These are phyloP conservation scores for Ogataea wickerhamii DNA, from an alignment of 805 yeast genomes.

Conservation along the genomic window DNA sequence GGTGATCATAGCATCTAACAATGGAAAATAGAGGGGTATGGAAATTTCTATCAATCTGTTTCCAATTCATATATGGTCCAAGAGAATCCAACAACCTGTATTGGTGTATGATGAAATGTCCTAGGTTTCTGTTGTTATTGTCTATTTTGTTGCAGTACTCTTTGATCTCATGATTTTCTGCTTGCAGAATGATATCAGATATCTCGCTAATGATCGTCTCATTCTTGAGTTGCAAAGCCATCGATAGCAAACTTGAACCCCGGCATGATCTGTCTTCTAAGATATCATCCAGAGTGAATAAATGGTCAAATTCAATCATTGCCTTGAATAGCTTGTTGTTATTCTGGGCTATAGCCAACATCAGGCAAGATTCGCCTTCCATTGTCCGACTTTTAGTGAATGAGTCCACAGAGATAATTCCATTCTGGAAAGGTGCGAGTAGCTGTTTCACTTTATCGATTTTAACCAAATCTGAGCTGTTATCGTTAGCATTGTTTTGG, in stretches of 20 bases:
- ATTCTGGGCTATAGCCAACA: conserved; percentile 53
- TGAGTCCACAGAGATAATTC: conserved; percentile 15
- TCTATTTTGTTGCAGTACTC: conserved; percentile 52
- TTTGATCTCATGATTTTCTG: conserved; percentile 42
- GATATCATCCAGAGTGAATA: conserved; percentile 65
- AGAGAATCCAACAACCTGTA: conserved; percentile 46
- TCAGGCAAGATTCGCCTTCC: conserved; percentile 69
- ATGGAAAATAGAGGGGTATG: conserved; percentile 78
- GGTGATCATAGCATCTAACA: conserved; percentile 78
- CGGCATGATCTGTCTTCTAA: conserved; percentile 55
- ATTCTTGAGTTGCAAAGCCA: conserved; percentile 57
- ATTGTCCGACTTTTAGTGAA: conserved; percentile 39
- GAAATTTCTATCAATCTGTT: conserved; percentile 53
- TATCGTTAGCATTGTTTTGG: conserved; percentile 16
- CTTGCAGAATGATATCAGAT: conserved; percentile 39
- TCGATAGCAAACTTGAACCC: conserved; percentile 54
- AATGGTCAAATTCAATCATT: conserved; percentile 42
- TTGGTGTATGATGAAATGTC: conserved; percentile 68
- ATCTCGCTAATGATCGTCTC: conserved; percentile 45
- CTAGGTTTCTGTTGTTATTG: conserved; percentile 53
- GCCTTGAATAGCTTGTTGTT: conserved; percentile 43
- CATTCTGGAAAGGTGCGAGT: conserved; percentile 14
- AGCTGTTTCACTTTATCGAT: conserved; percentile 13
- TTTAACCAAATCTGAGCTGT: conserved; percentile 13
- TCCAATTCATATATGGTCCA: conserved; percentile 70